Base-by-base conservation (phyloP, 2,329 filamentous ascomycete species). In the Diaporthe caulivora region DNA sequence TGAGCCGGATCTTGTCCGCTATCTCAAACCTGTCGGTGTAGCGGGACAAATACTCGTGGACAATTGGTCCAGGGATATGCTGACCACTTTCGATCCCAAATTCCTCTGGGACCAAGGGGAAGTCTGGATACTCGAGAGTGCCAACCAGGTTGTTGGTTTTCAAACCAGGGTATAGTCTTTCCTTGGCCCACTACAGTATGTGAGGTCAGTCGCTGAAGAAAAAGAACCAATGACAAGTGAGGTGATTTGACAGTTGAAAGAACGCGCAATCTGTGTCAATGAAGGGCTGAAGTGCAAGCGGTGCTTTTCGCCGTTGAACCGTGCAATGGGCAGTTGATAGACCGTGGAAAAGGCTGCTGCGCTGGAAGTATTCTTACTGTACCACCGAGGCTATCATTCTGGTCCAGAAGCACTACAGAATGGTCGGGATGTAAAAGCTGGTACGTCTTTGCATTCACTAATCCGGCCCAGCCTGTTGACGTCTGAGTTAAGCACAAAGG, bases 61-160 rank as follows among this genome's bases (percentile, higher is more conserved):
- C 78, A 7, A 84, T 83, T 11, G 78, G 75, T 1, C 86, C 88
- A 1, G 87, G 83, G 11, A 90, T 87, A 75, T 88, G 84, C 75
- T 88, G 77, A 3, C 84, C 84, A 0, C 82, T 79, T 57, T 84
- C 79, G 34, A 90, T 81, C 1, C 84, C 84, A 76, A 88, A 92
- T 0, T 82, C 85, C 26, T 86, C 86, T 10, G 83, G 81, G 73
- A 87, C 85, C 90, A 95, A 92, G 24, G 92, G 92, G 74, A 93
- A 94, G 77, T 94, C 93, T 0, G 90, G 90, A 78, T 89, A 95
- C 80, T 95, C 92, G 77, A 92, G 94, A 0, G 90, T 92, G 3
- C 93, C 93, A 15, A 92, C 80, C 80, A 94, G 87, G 78, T 95
- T 95, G 81, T 96, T 95, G 70, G 89, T 91, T 78, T 91, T 93